These are phyloP conservation scores for Begonia fuchsioides DNA, from an alignment of 306 rosid genomes.

Conservation along the genomic window DNA sequence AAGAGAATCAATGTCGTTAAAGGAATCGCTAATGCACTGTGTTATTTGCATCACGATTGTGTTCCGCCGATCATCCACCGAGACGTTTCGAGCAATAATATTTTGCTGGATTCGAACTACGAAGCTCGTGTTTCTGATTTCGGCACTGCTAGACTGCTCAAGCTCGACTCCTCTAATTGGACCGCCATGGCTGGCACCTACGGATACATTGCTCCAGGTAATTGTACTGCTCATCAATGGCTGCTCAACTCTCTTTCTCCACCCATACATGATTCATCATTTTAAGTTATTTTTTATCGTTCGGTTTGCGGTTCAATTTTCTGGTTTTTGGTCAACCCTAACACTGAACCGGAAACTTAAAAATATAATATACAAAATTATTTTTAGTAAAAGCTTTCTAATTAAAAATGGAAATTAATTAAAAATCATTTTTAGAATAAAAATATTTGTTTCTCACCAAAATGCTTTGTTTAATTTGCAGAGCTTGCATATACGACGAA, in stretches of 20 bases:
- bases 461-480: neutral
- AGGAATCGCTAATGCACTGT: constrained; percentile 11
- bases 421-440: no score
- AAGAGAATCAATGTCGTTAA: constrained; percentile 8
- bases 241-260: no score
- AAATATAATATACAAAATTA: no score
- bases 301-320: no score
- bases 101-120: constrained; percentile 3
- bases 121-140: constrained; percentile 10
- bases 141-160: constrained; percentile 9
- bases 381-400: no score
- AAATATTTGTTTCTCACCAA: no score
- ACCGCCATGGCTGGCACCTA: constrained; percentile 5
- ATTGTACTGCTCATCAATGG: neutral
- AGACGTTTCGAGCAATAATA: constrained; percentile 10
- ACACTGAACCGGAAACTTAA: no score
- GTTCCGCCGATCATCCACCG: constrained; percentile 9
- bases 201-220: constrained; percentile 16
- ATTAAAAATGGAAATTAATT: no score
- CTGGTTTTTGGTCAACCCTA: no score
- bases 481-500: constrained; percentile 12
- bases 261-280: no score
- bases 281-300: no score
- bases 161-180: constrained; percentile 4
- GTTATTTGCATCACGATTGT: constrained; percentile 10